phyloP scores from a whole-genome alignment of 1,139 yeast species.

The Yamadazyma kanchanaburiensis region DNA sequence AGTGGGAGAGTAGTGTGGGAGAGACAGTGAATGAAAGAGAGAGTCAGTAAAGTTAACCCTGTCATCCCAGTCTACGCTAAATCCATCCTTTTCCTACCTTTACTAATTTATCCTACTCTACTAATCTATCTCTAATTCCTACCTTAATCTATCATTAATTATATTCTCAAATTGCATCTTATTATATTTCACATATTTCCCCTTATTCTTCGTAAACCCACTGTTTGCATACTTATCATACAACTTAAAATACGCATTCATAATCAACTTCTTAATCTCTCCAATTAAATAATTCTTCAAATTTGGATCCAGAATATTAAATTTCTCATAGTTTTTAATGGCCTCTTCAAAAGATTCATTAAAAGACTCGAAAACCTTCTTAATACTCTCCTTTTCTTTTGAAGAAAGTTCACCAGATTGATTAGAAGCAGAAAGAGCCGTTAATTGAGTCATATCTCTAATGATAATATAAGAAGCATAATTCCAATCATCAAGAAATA shows the following conservation, averaged over 20 bases:
- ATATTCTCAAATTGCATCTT: slow-evolving; percentile 56
- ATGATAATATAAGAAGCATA: slow-evolving; percentile 71
- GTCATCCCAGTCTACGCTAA: too few species aligned
- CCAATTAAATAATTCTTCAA: slow-evolving; percentile 58
- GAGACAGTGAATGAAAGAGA: too few species aligned
- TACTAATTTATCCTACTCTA: too few species aligned
- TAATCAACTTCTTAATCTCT: slow-evolving; percentile 67
- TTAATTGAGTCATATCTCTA: slow-evolving; percentile 61
- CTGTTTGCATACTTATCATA: slow-evolving; percentile 69
- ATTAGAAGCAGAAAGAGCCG: slow-evolving; percentile 25
- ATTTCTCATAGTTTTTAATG: slow-evolving; percentile 58
- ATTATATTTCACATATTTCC: slow-evolving; percentile 73
- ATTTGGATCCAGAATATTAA: slow-evolving; percentile 63
- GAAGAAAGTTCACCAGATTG: slow-evolving; percentile 30
- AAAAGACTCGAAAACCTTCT: slow-evolving; percentile 79
- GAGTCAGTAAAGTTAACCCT: too few species aligned
- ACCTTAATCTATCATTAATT: slow-evolving; percentile 30
- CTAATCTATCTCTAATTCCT: too few species aligned
- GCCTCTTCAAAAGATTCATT: slow-evolving; percentile 82
- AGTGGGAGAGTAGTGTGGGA: too few species aligned
- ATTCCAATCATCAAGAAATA: slow-evolving; percentile 84
- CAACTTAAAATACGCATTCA: slow-evolving; percentile 81
- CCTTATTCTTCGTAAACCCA: slow-evolving; percentile 70
- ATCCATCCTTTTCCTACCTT: too few species aligned
- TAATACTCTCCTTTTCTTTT: slow-evolving; percentile 80